Base-by-base conservation (phyloP, 108 stramenopile genomes). In the Cyclotella kingstonii region DNA sequence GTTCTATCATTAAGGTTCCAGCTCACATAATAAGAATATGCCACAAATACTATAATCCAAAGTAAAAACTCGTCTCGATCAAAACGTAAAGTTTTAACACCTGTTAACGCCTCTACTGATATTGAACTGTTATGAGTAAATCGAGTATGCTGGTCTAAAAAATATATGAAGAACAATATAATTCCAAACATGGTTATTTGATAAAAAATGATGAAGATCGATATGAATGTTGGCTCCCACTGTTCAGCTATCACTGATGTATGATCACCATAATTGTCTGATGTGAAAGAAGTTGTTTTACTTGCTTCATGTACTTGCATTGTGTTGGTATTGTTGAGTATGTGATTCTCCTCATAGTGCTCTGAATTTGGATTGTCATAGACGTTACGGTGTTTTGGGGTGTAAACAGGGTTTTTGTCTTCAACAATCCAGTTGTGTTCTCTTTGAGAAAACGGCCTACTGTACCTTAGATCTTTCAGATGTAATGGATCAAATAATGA, bases 1-100 rank as follows among this genome's bases (percentile, higher is more conserved):
- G 49, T 57, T 12, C 68, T 70, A 35, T 66, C 59, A 52, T 82
- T 82, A 12, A 61, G 44, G 31, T 55, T 43, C 61, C 62, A 46
- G 43, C 66, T 67, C n/a, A 58, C 36, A 48, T 51, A 66, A 29
- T 29, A 70, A 22, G 51, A 45, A 49, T 52, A 58, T 10, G 27
- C 31, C 6, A 61, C 14, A 6, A 78, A n/a, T 38, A 75, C 15
- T 19, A 64, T 36, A 6, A 58, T 48, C 46, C 63, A 49, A 38
- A 77, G 68, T 35, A 76, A 36, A 33, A 82, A 67, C 30, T 61
- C 50, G 53, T 82, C 81, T 29, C 44, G 63, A 66, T 82, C 72
- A 41, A 82, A 75, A 12, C 47, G 46, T 26, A 49, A 40, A 26
- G 51, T 31, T 5, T 62, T 48, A 6, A 31, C 29, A 54, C 60